Evolutionary conservation across 345 rosid genomes (phyloP).

Genomic region (Linum tenue): DNA sequence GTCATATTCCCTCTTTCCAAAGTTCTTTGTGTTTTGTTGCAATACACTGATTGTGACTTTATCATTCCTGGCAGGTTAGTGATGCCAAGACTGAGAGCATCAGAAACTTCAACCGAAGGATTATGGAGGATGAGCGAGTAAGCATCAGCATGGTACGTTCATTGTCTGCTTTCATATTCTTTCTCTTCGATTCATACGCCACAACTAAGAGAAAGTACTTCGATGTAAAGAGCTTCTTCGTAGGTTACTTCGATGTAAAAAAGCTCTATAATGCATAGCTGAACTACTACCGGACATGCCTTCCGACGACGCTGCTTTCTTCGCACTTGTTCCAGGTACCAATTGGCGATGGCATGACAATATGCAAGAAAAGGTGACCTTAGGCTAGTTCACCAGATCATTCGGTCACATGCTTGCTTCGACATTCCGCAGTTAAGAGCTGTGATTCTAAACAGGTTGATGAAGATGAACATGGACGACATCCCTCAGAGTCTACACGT

Average conservation of each 20-base stretch:
- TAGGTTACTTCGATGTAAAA: not conserved
- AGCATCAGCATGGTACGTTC: slow-evolving; percentile 73
- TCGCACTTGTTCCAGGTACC: slow-evolving; percentile 47
- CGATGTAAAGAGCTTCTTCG: not conserved
- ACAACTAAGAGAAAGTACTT: too few relatives aligned
- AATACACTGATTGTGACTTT: not conserved
- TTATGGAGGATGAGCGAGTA: slow-evolving; percentile 62
- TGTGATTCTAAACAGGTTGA: not conserved
- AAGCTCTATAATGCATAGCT: too few relatives aligned
- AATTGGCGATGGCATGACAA: slow-evolving; percentile 82
- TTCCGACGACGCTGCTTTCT: not conserved
- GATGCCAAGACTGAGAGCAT: slow-evolving; percentile 69
- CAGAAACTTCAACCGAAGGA: slow-evolving; percentile 54
- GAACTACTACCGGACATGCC: not conserved
- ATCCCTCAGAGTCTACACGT: too few relatives aligned
- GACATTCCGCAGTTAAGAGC: not conserved
- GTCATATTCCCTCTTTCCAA: not conserved
- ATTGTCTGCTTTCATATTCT: not conserved
- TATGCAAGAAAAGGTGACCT: slow-evolving; percentile 60
- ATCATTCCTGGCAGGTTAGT: slow-evolving; percentile 42
- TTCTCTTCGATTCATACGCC: not conserved
- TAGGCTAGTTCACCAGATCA: not conserved
- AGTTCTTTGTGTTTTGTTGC: not conserved
- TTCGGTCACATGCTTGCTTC: not conserved
- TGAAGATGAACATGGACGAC: too few relatives aligned